phyloP scores from a whole-genome alignment of 352 stramenopile genomes.

The Pythium sukuiense region DNA sequence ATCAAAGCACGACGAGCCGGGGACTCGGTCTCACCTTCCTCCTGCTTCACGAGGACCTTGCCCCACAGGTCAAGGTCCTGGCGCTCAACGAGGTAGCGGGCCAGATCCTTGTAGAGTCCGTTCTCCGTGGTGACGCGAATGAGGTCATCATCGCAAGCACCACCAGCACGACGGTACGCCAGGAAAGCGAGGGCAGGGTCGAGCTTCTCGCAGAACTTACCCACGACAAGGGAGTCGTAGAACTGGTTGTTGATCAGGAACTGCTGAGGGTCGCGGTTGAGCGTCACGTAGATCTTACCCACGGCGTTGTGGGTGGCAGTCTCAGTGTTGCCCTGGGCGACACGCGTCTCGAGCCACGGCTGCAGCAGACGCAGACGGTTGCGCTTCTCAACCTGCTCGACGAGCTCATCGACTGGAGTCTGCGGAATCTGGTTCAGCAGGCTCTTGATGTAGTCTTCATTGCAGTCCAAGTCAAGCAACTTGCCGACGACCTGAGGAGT shows the following conservation, averaged over 20 bases:
- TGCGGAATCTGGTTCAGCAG: constrained; percentile 97
- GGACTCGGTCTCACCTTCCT: constrained; percentile 91
- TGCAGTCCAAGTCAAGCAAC: constrained; percentile 97
- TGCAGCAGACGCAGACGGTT: constrained; percentile 99
- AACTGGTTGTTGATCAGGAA: constrained; percentile 99
- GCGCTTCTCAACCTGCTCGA: constrained; percentile 98
- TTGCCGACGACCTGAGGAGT: constrained; percentile 99
- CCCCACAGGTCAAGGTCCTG: constrained; percentile 99
- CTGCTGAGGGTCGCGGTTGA: constrained; percentile 99
- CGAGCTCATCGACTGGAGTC: constrained; percentile 97
- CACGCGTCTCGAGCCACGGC: constrained; percentile 98
- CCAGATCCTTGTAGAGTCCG: constrained; percentile 99
- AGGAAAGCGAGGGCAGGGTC: constrained; percentile 99
- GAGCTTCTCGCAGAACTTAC: constrained; percentile 99
- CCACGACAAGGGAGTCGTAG: constrained; percentile 99
- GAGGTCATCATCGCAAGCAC: constrained; percentile 99
- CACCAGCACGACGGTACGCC: constrained; percentile 98
- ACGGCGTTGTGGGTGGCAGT: constrained; percentile 99
- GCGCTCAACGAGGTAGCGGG: constrained; percentile 98
- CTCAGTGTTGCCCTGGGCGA: constrained; percentile 98
- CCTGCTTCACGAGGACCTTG: constrained; percentile 92
- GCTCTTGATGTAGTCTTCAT: constrained; percentile 99
- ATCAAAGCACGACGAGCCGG: constrained; percentile 95
- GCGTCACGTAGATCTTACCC: constrained; percentile 99
- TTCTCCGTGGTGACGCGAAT: constrained; percentile 99